Percentiles rank a stretch among this genome's conserved stretches.
phyloP scores from a whole-genome alignment of 805 yeast genomes.

The Teunomyces gatunensis region DNA sequence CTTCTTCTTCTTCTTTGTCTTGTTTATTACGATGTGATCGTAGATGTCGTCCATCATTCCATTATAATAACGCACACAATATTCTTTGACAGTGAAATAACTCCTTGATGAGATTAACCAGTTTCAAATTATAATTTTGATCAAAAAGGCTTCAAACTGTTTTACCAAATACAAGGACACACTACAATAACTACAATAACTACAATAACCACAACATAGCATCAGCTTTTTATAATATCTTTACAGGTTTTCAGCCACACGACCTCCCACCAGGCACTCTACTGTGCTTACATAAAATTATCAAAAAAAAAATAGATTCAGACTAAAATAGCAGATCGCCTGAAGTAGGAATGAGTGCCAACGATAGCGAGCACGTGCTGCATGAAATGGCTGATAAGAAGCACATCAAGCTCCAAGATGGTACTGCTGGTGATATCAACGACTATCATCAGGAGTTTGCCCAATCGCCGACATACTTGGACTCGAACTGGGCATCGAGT shows the following conservation, averaged over 20 bases:
- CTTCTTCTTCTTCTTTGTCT: constrained; percentile 4
- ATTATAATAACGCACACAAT: no score
- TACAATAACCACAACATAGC: no score
- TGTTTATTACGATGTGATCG: constrained; percentile 10
- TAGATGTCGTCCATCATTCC: constrained; percentile 13
- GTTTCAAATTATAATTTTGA: no score
- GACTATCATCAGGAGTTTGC: constrained; percentile 5
- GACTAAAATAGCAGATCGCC: background rate
- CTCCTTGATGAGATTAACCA: no score
- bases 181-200: no score
- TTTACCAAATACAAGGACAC: no score
- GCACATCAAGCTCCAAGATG: constrained; percentile 5
- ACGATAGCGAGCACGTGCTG: constrained; percentile 1
- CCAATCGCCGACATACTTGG: constrained; percentile 15
- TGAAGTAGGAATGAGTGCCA: constrained; percentile 1
- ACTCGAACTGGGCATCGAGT: constrained; percentile 33
- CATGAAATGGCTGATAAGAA: background rate
- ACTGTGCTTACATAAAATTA: background rate
- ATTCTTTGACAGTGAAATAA: no score
- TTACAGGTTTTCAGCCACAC: background rate
- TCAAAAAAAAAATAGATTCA: background rate
- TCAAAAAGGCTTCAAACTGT: no score
- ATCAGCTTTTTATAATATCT: constrained; percentile 5
- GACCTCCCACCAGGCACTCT: background rate
- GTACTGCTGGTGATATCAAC: constrained; percentile 5